Conservation (phyloP, 2,329 filamentous ascomycete genomes). For the Colletotrichum costaricense region DNA sequence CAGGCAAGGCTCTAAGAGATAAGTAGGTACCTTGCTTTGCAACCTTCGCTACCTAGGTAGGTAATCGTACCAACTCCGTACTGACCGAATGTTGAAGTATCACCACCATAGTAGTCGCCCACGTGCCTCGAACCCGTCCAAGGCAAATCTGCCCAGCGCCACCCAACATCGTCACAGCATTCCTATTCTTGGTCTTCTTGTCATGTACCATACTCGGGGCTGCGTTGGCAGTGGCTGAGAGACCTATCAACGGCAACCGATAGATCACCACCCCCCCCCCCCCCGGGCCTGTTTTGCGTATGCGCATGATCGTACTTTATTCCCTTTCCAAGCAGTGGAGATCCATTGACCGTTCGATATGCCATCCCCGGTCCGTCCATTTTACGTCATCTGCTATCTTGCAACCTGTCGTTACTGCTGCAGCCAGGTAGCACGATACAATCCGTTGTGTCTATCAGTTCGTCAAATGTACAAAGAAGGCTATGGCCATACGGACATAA, state of each 20-base stretch:
- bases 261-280: conserved; percentile 11
- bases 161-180: not conserved
- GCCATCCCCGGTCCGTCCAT: conserved; percentile 10
- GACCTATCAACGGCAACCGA: not conserved
- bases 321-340: conserved; percentile 16
- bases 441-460: not conserved
- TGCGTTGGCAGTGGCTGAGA: not conserved
- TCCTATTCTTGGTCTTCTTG: not conserved
- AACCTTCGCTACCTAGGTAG: not conserved
- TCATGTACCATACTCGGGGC: not conserved
- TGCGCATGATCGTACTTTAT: conserved; percentile 31
- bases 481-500: not conserved
- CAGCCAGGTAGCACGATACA: not conserved
- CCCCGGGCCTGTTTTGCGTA: conserved; percentile 18
- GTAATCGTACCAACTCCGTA: not conserved
- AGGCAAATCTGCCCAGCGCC: not conserved
- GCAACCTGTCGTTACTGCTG: not conserved
- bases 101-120: no score
- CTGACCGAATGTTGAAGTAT: not conserved
- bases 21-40: not conserved
- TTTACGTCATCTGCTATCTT: conserved; percentile 13
- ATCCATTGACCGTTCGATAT: conserved; percentile 13
- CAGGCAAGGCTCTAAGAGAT: no score
- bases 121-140: not conserved
- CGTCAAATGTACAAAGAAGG: not conserved